Conservation (phyloP, 257 asterid species). For the Solanum rostratum region DNA sequence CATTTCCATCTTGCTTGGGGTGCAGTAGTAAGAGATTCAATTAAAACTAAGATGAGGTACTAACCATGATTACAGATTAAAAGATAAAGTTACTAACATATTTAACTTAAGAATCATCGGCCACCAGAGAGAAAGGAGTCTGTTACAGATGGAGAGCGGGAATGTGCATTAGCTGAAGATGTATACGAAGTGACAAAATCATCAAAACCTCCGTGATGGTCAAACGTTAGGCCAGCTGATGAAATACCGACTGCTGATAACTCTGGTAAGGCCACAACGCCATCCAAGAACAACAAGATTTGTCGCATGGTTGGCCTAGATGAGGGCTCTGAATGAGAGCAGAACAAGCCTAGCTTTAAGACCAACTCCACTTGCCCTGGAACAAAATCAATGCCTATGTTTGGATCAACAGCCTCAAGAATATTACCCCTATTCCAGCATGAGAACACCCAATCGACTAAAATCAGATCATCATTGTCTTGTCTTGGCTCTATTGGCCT, state of each 20-base stretch:
- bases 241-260: slow-evolving; percentile 17
- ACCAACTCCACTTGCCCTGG: slow-evolving; percentile 35
- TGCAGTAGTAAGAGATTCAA: background rate
- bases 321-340: slow-evolving; percentile 30
- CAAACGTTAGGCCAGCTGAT: slow-evolving; percentile 8
- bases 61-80: slow-evolving; percentile 12
- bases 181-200: slow-evolving; percentile 22
- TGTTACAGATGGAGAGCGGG: slow-evolving; percentile 12
- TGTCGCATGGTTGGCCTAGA: slow-evolving; percentile 44
- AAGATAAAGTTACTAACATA: background rate
- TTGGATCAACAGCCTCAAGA: slow-evolving; percentile 35
- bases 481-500: slow-evolving; percentile 42
- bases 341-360: slow-evolving; percentile 44
- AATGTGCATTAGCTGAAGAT: slow-evolving; percentile 11
- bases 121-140: slow-evolving; percentile 27
- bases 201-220: slow-evolving; percentile 16
- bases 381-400: slow-evolving; percentile 18
- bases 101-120: slow-evolving; percentile 15
- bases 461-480: slow-evolving; percentile 10
- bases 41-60: background rate
- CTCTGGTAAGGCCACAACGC: slow-evolving; percentile 33
- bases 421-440: slow-evolving; percentile 35
- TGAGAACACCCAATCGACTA: slow-evolving; percentile 42
- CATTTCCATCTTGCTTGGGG: background rate
- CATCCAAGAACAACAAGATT: slow-evolving; percentile 30